Evolutionary conservation across 2,329 filamentous ascomycete species (phyloP), one percentile per base, ranked within the genome.

Genomic region (Xylariaceae sp.): DNA sequence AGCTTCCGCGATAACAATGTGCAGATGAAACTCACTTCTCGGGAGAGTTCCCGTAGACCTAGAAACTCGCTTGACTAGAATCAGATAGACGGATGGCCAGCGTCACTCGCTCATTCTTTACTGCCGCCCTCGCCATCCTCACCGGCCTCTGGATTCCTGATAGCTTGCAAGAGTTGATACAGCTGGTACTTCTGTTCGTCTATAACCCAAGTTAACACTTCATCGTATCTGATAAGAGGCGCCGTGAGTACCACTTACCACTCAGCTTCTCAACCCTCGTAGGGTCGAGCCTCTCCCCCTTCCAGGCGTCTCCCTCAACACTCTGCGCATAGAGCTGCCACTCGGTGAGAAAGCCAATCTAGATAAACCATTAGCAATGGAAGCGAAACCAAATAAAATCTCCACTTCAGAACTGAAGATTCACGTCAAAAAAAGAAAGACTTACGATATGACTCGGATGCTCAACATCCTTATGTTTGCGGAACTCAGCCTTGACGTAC

Each of bases 301-400:
- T 80, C 94, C 94, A 97, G 0, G 81, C 74, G 56, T 96, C 88
- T 0, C 92, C 93, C 71, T 97, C 93, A 13, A 99, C 77, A 72
- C 91, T 87, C 73, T 99, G 93, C 1, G 92, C 92, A 71, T 97
- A 99, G 55, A 90, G 77, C 74, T 99, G 94, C 93, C 93, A 99
- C 74, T 97, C 92, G 0, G 90, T 93, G 67, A 99, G 80, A 74
- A 99, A 99, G 1, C 93, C 94, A 68, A 97, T 91, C 91, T 96
- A 66, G 11, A 54, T 11, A 7, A n/a, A 13, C 17, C 17, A 54
- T 57, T 34, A 55, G 55, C n/a, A 42, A 48, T 53, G 10, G 2
- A 2, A 7, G n/a, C 17, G 6, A 15, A 15, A 0, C 5, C 23
- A 35, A 37, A 9, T 44, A 10, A 45, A 13, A n/a, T 6, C 42